Evolutionary conservation across 768 basidiomycete species (phyloP), one percentile per base, ranked within the genome.

Genomic region (Naganishia vishniacii): DNA sequence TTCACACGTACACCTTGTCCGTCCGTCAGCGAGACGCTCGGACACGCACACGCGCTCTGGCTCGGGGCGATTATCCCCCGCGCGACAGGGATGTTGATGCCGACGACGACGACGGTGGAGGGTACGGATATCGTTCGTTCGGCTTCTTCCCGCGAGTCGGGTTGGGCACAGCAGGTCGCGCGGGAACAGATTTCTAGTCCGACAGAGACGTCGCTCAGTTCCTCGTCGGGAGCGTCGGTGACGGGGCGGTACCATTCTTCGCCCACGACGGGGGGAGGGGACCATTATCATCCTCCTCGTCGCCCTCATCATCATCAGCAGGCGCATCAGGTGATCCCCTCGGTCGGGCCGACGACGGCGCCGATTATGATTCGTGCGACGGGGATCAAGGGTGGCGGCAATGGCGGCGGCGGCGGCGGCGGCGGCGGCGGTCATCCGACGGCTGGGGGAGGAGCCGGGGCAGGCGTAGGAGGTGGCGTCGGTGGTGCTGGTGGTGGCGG

Each of bases 1-100:
- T 51, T 51, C 49, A 26, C 53, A 37, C 53, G 53, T 16, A 40
- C 37, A 16, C 9, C 37, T 8, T 16, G 37, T 18, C 53, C 20
- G 12, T 40, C 53, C 2, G 40, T 34, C 7, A 20, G 20, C 0
- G 53, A 56, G 13, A 40, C 37, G 4, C 28, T 56, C 53, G 53
- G 34, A 20, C 53, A 56, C 23, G n/a, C 53, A 4, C 53, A 56
- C 25, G 34, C 53, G 16, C 37, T 56, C 32, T 56, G 53, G 53
- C 53, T 56, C 18, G 53, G 53, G 16, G 40, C 20, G 5, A 56
- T 56, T 23, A n/a, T 56, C 1, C 53, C 53, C 4, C 53, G 53
- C n/a, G 53, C 34, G 3, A n/a, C 32, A 20, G 53, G 49, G 9
- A 51, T 32, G 28, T 51, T 9, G 49, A 31, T 37, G 49, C 28